Percentiles rank a stretch among this genome's conserved stretches.
These are phyloP conservation scores for Cajanus cajan DNA, from an alignment of 306 rosid species.

Conservation along the genomic window DNA sequence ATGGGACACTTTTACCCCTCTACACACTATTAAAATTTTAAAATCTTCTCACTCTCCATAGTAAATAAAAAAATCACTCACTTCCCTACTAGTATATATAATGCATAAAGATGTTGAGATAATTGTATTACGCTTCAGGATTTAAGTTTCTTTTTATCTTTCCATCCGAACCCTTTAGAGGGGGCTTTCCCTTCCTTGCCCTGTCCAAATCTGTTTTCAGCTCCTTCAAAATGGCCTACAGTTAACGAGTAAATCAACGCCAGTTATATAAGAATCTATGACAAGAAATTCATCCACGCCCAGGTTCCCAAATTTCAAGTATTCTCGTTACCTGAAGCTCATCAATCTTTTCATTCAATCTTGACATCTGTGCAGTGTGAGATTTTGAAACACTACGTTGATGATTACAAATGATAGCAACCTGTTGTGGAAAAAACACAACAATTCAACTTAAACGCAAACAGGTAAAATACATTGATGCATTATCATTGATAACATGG, in stretches of 20 bases:
- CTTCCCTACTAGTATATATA: too few relatives aligned
- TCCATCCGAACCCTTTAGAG: background rate
- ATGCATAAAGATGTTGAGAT: background rate
- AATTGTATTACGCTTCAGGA: background rate
- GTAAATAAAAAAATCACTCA: too few relatives aligned
- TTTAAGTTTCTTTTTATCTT: background rate
- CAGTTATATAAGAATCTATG: background rate
- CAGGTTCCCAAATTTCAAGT: slow-evolving; percentile 13
- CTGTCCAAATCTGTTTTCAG: background rate
- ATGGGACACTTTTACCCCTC: too few relatives aligned
- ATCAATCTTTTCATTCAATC: slow-evolving; percentile 65
- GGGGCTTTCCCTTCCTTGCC: background rate
- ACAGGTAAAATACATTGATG: background rate
- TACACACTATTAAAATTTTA: too few relatives aligned
- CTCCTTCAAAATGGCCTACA: background rate
- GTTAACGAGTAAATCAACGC: background rate
- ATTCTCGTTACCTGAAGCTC: slow-evolving; percentile 68
- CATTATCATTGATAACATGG: background rate
- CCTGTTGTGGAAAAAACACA: slow-evolving; percentile 50
- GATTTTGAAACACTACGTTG: slow-evolving; percentile 89
- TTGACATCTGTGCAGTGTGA: slow-evolving; percentile 75
- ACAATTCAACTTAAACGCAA: slow-evolving; percentile 12
- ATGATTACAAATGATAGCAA: slow-evolving; percentile 97
- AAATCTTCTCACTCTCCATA: too few relatives aligned
- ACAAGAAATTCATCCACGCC: slow-evolving; percentile 11